Conservation (phyloP, 1,139 yeast species). For the Lodderomyces elongisporus region DNA sequence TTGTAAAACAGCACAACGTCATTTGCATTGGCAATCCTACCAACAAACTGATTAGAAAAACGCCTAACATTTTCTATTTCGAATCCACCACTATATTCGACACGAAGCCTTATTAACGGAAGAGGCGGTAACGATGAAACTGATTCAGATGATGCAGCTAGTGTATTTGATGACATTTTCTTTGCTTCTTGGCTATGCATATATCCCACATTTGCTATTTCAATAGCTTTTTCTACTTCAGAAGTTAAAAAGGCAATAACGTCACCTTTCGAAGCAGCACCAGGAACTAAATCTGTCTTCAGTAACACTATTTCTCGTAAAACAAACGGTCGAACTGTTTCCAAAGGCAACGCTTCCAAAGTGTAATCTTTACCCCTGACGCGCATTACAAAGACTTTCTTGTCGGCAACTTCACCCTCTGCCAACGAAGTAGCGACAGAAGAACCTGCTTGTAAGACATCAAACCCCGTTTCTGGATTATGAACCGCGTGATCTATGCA, state of each 20-base stretch:
- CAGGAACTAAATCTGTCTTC: constrained; percentile 55
- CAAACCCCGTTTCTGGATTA: constrained; percentile 67
- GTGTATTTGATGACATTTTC: too few species aligned
- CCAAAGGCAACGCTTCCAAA: constrained; percentile 60
- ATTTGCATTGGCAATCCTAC: constrained; percentile 82
- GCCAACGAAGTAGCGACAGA: constrained; percentile 88
- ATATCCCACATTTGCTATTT: constrained; percentile 41
- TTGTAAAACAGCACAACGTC: constrained; percentile 75
- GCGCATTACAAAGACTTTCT: constrained; percentile 67
- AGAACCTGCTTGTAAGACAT: constrained; percentile 89
- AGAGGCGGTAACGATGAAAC: constrained; percentile 36
- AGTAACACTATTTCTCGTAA: constrained; percentile 60
- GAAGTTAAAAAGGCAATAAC: constrained; percentile 56
- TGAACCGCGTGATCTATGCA: constrained; percentile 68
- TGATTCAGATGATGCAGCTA: not conserved
- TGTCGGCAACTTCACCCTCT: constrained; percentile 77
- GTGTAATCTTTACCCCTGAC: constrained; percentile 57
- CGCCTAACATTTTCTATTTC: constrained; percentile 89
- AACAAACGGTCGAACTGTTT: constrained; percentile 78
- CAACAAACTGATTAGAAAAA: constrained; percentile 86
- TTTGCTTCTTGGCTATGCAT: too few species aligned
- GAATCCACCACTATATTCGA: constrained; percentile 85
- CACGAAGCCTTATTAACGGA: constrained; percentile 77
- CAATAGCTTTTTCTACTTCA: constrained; percentile 65
- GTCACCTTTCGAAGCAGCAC: constrained; percentile 57